Base-by-base conservation (phyloP, 805 yeast species). In the Candida incommunis region DNA sequence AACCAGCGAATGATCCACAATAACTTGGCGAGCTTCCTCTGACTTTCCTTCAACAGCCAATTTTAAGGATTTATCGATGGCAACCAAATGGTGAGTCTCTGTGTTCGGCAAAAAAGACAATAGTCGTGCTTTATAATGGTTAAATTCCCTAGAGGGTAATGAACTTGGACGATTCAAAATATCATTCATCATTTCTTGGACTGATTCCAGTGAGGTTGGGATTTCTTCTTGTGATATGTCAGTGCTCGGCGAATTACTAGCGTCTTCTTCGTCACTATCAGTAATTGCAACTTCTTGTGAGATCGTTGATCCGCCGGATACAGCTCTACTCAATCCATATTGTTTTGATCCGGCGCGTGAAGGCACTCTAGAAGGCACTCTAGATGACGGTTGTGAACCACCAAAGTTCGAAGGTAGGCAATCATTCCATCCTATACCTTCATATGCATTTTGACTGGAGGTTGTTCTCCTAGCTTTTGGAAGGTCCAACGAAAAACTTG, bases 401-500 rank as follows among this genome's bases (percentile, higher is more conserved):
- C 46, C 41, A 23, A 46, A 48, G 24, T 56, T 53, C 5, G 59
- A 49, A 1, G 68, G 60, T 0, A 79, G 79, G 54, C 80, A 76
- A 56, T 77, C 83, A 53, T 77, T 77, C 82, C 82, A 77, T 13
- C 81, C 82, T 4, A 41, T 29, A 40, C 55, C 55, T 2, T 50
- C 31, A 27, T 48, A 51, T 16, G 41, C 29, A 9, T 44, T 41
- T 43, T 53, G 55, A 22, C 40, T 41, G 21, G 56, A 52, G 16
- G 50, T 41, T 42, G 46, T 46, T 16, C 40, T 21, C 13, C 15
- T 41, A 7, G 26, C 13, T 23, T 27, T 41, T 13, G 26, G 21
- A 15, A 22, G 7, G 26, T 41, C 34, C 31, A 41, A 21, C 13
- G 27, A 13, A 25, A 25, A 9, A 13, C 27, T 25, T 9, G 7